Evolutionary conservation across 805 yeast species (phyloP).

Genomic region (Kuraishia piskuri): DNA sequence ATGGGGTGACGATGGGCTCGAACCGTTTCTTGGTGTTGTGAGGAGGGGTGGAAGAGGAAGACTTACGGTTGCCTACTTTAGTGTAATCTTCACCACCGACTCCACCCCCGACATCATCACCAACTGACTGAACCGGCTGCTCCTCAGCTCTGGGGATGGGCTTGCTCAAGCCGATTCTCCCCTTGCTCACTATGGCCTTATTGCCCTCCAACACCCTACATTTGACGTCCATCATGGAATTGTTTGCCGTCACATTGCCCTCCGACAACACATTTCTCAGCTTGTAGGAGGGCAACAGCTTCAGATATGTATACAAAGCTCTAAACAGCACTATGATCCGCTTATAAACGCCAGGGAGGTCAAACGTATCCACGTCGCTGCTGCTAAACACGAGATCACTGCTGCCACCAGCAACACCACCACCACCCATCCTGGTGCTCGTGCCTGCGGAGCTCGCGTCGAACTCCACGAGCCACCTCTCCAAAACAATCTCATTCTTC

Average conservation of each 20-base stretch:
- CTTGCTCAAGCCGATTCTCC: conserved; percentile 78
- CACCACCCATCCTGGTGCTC: neutral
- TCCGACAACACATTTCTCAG: conserved; percentile 38
- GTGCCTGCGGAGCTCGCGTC: conserved; percentile 28
- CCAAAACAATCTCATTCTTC: conserved; percentile 82
- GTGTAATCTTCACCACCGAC: too few relatives aligned
- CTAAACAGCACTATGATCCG: conserved; percentile 69
- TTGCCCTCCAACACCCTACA: conserved; percentile 69
- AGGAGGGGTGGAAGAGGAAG: neutral
- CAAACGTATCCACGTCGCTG: conserved; percentile 31
- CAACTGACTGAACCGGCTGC: neutral
- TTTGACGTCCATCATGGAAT: conserved; percentile 34
- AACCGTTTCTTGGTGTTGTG: conserved; percentile 53
- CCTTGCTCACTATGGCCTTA: conserved; percentile 69
- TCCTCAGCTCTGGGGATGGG: conserved; percentile 16
- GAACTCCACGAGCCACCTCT: conserved; percentile 87
- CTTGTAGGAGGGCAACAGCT: conserved; percentile 66
- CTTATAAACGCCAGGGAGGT: conserved; percentile 63
- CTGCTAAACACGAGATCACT: conserved; percentile 18
- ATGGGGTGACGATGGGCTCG: conserved; percentile 63
- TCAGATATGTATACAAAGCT: conserved; percentile 55
- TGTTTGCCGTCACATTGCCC: conserved; percentile 12
- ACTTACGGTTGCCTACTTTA: too few relatives aligned
- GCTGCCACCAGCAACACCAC: too few relatives aligned
- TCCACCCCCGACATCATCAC: neutral